Conservation (phyloP, 768 basidiomycete species). For the Tricholoma furcatifolium region DNA sequence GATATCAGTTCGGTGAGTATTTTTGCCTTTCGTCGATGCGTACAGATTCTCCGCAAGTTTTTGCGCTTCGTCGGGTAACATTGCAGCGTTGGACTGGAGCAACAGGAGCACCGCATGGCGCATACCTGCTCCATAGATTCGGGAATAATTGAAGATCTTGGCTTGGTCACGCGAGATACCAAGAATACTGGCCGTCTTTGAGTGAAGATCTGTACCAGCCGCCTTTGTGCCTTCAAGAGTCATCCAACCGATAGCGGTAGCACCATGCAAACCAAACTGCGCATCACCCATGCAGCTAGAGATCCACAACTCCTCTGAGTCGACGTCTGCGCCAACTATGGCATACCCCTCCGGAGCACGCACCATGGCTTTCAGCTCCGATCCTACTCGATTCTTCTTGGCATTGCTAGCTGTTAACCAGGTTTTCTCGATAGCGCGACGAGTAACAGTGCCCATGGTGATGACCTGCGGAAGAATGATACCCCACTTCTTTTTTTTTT, state of each 20-base stretch:
- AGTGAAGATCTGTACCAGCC: slow-evolving; percentile 93
- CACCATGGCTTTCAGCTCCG: slow-evolving; percentile 97
- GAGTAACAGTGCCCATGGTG: slow-evolving; percentile 98
- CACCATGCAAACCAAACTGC: slow-evolving; percentile 95
- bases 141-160: slow-evolving; percentile 98
- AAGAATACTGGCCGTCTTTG: slow-evolving; percentile 91
- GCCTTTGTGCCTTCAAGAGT: slow-evolving; percentile 96
- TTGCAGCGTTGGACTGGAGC: slow-evolving; percentile 77
- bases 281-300: slow-evolving; percentile 98
- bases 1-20: slow-evolving; percentile 70
- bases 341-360: slow-evolving; percentile 90
- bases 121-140: slow-evolving; percentile 98
- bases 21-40: slow-evolving; percentile 89
- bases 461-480: slow-evolving; percentile 95
- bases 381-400: slow-evolving; percentile 96
- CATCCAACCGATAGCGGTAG: slow-evolving; percentile 99
- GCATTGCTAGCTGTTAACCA: slow-evolving; percentile 99
- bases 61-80: slow-evolving; percentile 78
- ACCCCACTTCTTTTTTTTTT: slow-evolving; percentile 61
- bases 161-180: slow-evolving; percentile 93
- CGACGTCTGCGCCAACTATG: slow-evolving; percentile 97
- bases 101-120: slow-evolving; percentile 88
- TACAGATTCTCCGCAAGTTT: slow-evolving; percentile 84
- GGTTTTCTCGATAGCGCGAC: slow-evolving; percentile 95
- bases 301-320: slow-evolving; percentile 99